Evolutionary conservation across 2,329 filamentous ascomycete genomes (phyloP), one percentile per base, ranked within the genome.

Genomic region (Hypoxylon sp.): DNA sequence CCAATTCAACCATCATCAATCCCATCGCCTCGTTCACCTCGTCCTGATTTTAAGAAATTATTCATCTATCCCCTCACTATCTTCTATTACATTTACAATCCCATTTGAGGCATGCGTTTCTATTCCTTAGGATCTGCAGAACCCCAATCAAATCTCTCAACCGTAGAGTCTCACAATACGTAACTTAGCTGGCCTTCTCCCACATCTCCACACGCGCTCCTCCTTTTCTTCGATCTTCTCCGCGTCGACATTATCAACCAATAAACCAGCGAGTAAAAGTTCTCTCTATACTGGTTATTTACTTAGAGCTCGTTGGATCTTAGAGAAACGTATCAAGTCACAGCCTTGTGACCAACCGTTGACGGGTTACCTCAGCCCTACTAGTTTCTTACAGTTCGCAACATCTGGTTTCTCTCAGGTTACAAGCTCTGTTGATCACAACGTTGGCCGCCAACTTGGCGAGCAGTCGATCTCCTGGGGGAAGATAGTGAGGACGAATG

Each of bases 321-420:
- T 50, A 22, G 47, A 62, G 63, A 69, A 65, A 69, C 57, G 62
- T 64, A 57, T 69, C 59, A 52, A 66, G 53, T 51, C 63, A 65
- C 63, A 59, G 64, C 66, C 63, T 71, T 47, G 59, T 66, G 50
- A 62, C 54, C 33, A 52, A 37, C 35, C 10, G 24, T 70, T 39
- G 37, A 59, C 65, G 37, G 58, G 67, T 69, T 65, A 66, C 65
- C 67, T 76, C 71, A 75, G 68, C 70, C 63, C 66, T 70, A 59
- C 69, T 67, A 63, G 58, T 62, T 69, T 61, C 67, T 66, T 75
- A 57, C 70, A 59, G 67, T 61, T 62, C 50, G 47, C 64, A 46
- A 53, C 42, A 58, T 29, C 65, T 68, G 70, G 42, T 57, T 68
- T 39, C 19, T 37, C 31, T 55, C 63, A 60, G 50, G 67, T 64